Conservation (phyloP, 2,329 filamentous ascomycete species). For the Curvularia verruculosa region DNA sequence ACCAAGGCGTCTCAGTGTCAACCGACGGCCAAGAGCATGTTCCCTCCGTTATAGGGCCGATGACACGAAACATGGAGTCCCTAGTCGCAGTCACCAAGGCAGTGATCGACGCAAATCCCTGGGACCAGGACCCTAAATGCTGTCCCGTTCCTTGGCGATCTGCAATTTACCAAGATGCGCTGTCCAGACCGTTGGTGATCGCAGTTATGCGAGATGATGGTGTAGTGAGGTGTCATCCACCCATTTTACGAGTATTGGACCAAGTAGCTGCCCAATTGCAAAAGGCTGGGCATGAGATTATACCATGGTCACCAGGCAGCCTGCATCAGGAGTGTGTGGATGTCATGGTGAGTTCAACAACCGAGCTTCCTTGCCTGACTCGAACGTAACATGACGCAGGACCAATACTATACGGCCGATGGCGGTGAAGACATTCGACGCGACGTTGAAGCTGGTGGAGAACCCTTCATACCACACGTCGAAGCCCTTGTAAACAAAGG, state of each 20-base stretch:
- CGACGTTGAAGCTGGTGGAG: slow-evolving; percentile 61
- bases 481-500: slow-evolving; percentile 59
- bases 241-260: slow-evolving; percentile 56
- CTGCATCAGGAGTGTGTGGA: slow-evolving; percentile 63
- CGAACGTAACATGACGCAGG: slow-evolving; percentile 44
- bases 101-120: slow-evolving; percentile 57
- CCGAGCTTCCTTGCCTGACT: background rate
- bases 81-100: slow-evolving; percentile 58
- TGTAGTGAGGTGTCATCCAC: slow-evolving; percentile 62
- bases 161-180: slow-evolving; percentile 49
- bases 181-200: slow-evolving; percentile 56
- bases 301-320: slow-evolving; percentile 58
- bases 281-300: slow-evolving; percentile 60
- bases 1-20: slow-evolving; percentile 64
- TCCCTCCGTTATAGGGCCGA: slow-evolving; percentile 66
- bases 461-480: slow-evolving; percentile 59
- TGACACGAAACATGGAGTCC: slow-evolving; percentile 60
- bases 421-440: slow-evolving; percentile 67
- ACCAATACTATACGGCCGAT: slow-evolving; percentile 66
- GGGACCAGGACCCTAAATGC: slow-evolving; percentile 62
- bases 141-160: slow-evolving; percentile 62
- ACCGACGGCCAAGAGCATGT: slow-evolving; percentile 70
- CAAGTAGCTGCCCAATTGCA: slow-evolving; percentile 49
- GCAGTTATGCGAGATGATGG: slow-evolving; percentile 60
- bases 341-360: slow-evolving; percentile 53